Percentiles rank a stretch among this genome's conserved stretches.
phyloP scores from a whole-genome alignment of 1,139 yeast species.

The Magnusiomyces tetraspermus region DNA sequence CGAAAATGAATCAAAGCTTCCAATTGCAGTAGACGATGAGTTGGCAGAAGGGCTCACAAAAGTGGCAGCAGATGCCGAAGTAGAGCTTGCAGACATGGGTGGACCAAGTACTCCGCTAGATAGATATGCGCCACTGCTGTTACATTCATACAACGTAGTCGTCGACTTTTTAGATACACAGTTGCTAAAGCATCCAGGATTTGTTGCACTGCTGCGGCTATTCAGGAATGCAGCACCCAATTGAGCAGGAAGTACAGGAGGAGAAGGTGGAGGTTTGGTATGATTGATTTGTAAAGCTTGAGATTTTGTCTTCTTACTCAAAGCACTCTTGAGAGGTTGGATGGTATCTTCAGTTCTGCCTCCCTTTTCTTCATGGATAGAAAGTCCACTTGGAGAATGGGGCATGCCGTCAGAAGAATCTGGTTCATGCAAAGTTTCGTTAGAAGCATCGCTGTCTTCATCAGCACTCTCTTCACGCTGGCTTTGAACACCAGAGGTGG shows the following conservation, averaged over 20 bases:
- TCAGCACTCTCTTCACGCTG: neutral
- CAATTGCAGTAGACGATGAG: neutral
- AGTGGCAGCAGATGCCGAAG: neutral
- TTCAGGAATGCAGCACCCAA: neutral
- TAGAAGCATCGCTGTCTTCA: neutral
- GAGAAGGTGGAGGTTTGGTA: constrained; percentile 1
- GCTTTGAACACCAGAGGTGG: neutral
- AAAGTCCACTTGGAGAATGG: no score
- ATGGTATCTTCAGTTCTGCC: no score
- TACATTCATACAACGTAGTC: neutral
- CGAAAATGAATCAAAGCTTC: neutral
- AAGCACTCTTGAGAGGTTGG: neutral
- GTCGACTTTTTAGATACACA: neutral
- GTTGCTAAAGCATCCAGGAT: neutral
- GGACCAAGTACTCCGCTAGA: neutral
- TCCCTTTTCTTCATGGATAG: no score
- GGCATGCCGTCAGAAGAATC: neutral
- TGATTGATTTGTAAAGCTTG: neutral
- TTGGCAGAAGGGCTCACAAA: neutral
- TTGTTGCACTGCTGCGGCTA: no score
- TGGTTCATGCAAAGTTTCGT: no score
- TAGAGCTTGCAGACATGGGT: neutral
- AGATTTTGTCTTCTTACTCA: neutral
- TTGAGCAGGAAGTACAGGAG: neutral
- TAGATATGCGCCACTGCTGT: neutral